Conservation (phyloP, 2,329 filamentous ascomycete species). For the Ceratocystis ficicola region DNA sequence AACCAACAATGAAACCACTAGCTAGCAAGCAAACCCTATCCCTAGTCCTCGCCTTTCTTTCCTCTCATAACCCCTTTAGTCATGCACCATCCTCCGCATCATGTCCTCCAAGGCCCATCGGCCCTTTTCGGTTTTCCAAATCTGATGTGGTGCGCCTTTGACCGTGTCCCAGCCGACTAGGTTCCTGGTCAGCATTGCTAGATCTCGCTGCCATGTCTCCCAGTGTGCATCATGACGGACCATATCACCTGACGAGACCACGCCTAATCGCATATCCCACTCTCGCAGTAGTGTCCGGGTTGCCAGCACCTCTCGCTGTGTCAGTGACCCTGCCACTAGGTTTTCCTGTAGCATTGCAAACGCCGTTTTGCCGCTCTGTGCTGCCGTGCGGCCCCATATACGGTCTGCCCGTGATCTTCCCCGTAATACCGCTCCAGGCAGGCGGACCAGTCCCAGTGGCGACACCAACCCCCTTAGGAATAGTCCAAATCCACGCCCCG, state of each 20-base stretch:
- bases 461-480: conserved; percentile 45
- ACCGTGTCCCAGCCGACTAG: conserved; percentile 79
- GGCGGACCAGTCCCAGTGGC: conserved; percentile 70
- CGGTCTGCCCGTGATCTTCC: conserved; percentile 72
- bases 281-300: conserved; percentile 66
- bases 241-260: conserved; percentile 71
- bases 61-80: background rate
- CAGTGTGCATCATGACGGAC: conserved; percentile 56
- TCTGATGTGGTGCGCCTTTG: conserved; percentile 67
- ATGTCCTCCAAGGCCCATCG: conserved; percentile 18
- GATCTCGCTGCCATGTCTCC: conserved; percentile 73
- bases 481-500: conserved; percentile 10
- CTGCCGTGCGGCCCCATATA: conserved; percentile 66
- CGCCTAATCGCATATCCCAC: conserved; percentile 56
- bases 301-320: conserved; percentile 66
- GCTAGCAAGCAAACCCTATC: background rate
- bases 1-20: background rate
- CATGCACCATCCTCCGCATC: conserved; percentile 16
- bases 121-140: conserved; percentile 48
- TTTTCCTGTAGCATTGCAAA: conserved; percentile 90
- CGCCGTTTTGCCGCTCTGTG: conserved; percentile 71
- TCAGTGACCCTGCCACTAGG: conserved; percentile 72
- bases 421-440: conserved; percentile 68
- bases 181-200: conserved; percentile 68
- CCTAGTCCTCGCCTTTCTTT: background rate